Evolutionary conservation across 768 basidiomycete species (phyloP), one percentile per base, ranked within the genome.

Genomic region (Mrakia gelida): DNA sequence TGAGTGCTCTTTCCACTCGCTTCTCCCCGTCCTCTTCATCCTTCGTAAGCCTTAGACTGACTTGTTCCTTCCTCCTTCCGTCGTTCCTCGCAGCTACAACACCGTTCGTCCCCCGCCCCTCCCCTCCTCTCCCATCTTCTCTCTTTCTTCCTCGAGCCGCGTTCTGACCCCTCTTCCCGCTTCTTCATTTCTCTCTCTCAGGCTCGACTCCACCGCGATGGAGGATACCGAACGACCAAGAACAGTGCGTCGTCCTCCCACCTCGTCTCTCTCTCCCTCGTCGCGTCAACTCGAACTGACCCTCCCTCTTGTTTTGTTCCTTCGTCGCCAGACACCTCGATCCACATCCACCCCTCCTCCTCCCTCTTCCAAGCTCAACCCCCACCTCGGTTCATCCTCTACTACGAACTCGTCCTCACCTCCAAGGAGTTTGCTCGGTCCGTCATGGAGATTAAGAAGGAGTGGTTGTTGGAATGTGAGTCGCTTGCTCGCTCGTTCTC

Each of bases 391-490:
- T 92, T 92, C 23, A 83, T 98, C 15, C 84, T 97, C 68, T 99
- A 98, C 85, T 98, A 98, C 82, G 97, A 98, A 84, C 89, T 99
- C 32, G 96, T 99, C 32, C 92, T 96, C 89, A 99, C 97, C 11
- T 91, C 91, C 56, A 98, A 98, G 85, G 98, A 97, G 45, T 99
- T 97, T 82, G 92, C 98, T 89, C 88, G 93, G 80, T 95, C 98
- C 87, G 88, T 95, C 56, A 98, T 98, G 95, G 97, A 98, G 82
- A 98, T 98, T 83, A 98, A 98, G 83, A 93, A 96, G 6, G 83
- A 89, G 34, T 98, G 97, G 97, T 84, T 98, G 45, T 84, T 97
- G 62, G 96, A 98, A 88, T 92, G 92, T 91, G 75, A 75, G 89
- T 86, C 1, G 30, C n/a, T 38, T 61, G 38, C 11, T 28, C 13